These are phyloP conservation scores for Fusarium sp. DNA, from an alignment of 2,329 filamentous ascomycete species.

Conservation along the genomic window DNA sequence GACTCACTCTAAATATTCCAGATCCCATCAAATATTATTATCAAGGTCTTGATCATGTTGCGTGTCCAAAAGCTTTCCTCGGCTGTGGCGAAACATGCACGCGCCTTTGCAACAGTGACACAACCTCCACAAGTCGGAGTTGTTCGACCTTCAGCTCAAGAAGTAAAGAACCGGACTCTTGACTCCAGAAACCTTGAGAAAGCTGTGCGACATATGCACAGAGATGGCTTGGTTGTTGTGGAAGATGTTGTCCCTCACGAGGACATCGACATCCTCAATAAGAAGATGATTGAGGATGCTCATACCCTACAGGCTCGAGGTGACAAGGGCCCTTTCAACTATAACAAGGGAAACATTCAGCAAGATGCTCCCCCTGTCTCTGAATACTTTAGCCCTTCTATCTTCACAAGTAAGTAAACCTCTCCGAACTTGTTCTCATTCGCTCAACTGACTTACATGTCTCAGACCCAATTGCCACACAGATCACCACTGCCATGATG, in stretches of 20 bases:
- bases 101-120: slow-evolving; percentile 17
- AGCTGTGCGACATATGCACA: slow-evolving; percentile 60
- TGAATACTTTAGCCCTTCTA: slow-evolving; percentile 57
- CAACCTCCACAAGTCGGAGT: slow-evolving; percentile 16
- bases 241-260: slow-evolving; percentile 61
- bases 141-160: slow-evolving; percentile 51
- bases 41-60: slow-evolving; percentile 8
- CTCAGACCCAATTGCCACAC: slow-evolving; percentile 63
- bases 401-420: slow-evolving; percentile 61
- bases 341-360: slow-evolving; percentile 69
- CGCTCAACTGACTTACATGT: neutral
- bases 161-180: slow-evolving; percentile 52
- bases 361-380: slow-evolving; percentile 65
- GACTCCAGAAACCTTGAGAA: slow-evolving; percentile 62
- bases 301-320: slow-evolving; percentile 59
- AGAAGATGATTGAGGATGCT: slow-evolving; percentile 68
- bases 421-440: fast-evolving
- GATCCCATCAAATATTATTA: fast-evolving
- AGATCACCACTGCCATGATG: slow-evolving; percentile 64
- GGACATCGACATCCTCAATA: slow-evolving; percentile 64
- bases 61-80: slow-evolving; percentile 6
- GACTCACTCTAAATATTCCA: fast-evolving
- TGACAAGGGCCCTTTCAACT: slow-evolving; percentile 67
- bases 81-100: neutral
- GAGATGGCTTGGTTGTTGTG: slow-evolving; percentile 66